Percentiles rank a stretch among this genome's conserved stretches.
Evolutionary conservation across 2,329 filamentous ascomycete genomes (phyloP).

Genomic region (Pezizomycotina sp.): DNA sequence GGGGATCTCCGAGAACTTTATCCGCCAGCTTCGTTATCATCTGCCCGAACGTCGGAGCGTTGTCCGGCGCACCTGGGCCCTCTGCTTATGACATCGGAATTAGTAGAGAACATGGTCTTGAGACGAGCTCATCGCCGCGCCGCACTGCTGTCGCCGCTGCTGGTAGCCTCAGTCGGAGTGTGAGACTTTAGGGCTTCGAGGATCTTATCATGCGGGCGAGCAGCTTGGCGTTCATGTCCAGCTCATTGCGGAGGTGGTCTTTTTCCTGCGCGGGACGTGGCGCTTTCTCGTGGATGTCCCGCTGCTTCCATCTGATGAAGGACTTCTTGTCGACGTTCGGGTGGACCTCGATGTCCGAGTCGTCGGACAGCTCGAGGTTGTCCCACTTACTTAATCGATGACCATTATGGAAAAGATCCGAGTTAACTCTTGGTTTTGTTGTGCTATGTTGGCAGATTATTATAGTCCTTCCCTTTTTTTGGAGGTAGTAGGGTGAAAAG

Average conservation of each 20-base stretch:
- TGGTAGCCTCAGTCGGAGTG: conserved; percentile 42
- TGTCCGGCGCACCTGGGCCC: conserved; percentile 19
- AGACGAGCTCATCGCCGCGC: conserved; percentile 74
- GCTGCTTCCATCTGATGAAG: conserved; percentile 96
- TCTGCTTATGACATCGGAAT: conserved; percentile 9
- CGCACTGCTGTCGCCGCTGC: conserved; percentile 44
- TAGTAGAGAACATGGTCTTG: conserved; percentile 60
- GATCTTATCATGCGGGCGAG: conserved; percentile 67
- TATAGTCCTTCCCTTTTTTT: too few relatives aligned
- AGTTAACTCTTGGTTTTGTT: too few relatives aligned
- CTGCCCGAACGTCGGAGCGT: conserved; percentile 71
- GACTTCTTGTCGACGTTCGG: conserved; percentile 97
- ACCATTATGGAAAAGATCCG: conserved; percentile 30
- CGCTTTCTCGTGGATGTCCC: conserved; percentile 86
- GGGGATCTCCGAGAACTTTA: conserved; percentile 65
- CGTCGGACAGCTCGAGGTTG: conserved; percentile 79
- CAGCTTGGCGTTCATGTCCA: conserved; percentile 80
- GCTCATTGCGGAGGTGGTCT: conserved; percentile 79
- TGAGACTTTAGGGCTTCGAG: conserved; percentile 59
- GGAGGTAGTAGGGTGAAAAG: too few relatives aligned
- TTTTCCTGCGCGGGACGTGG: conserved; percentile 75
- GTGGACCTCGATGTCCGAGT: conserved; percentile 95
- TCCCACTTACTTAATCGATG: conserved; percentile 26
- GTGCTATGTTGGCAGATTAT: too few relatives aligned
- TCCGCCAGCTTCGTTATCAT: conserved; percentile 98